Percentiles rank a stretch among this genome's conserved stretches.
Evolutionary conservation across 495 filamentous ascomycete species (phyloP).

Genomic region (Hyaloscypha bicolor): DNA sequence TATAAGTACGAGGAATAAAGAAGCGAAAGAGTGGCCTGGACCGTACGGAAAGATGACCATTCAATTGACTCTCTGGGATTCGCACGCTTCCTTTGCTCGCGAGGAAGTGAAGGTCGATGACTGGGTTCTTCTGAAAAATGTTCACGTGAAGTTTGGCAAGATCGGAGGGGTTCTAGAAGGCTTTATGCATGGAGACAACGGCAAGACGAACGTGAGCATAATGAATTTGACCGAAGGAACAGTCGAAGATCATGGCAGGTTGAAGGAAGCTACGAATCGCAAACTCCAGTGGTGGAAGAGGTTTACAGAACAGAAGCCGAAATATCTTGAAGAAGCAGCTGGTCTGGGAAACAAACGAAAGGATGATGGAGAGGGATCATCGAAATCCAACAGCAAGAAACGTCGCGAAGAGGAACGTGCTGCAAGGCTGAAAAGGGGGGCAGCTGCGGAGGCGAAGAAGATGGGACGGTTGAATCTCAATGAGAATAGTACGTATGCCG

Average conservation of each 20-base stretch:
- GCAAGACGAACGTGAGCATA: slow-evolving; percentile 41
- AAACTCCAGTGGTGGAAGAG: slow-evolving; percentile 62
- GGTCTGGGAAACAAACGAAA: slow-evolving; percentile 23
- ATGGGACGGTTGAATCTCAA: slow-evolving; percentile 30
- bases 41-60: slow-evolving; percentile 77
- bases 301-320: slow-evolving; percentile 44
- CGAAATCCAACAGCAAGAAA: slow-evolving; percentile 33
- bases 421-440: slow-evolving; percentile 34
- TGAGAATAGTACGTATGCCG: slow-evolving; percentile 35
- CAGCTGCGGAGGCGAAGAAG: slow-evolving; percentile 37
- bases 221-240: background rate
- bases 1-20: slow-evolving; percentile 14
- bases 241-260: background rate
- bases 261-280: slow-evolving; percentile 61
- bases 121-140: slow-evolving; percentile 70
- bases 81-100: slow-evolving; percentile 63
- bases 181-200: slow-evolving; percentile 64
- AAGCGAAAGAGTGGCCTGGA: slow-evolving; percentile 65
- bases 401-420: slow-evolving; percentile 32
- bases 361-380: slow-evolving; percentile 33
- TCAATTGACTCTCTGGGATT: slow-evolving; percentile 70
- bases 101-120: slow-evolving; percentile 56
- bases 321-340: slow-evolving; percentile 6
- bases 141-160: slow-evolving; percentile 64
- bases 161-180: slow-evolving; percentile 67